Evolutionary conservation across 768 basidiomycete species (phyloP), one percentile per base, ranked within the genome.

Genomic region (Suillus fuscotomentosus): DNA sequence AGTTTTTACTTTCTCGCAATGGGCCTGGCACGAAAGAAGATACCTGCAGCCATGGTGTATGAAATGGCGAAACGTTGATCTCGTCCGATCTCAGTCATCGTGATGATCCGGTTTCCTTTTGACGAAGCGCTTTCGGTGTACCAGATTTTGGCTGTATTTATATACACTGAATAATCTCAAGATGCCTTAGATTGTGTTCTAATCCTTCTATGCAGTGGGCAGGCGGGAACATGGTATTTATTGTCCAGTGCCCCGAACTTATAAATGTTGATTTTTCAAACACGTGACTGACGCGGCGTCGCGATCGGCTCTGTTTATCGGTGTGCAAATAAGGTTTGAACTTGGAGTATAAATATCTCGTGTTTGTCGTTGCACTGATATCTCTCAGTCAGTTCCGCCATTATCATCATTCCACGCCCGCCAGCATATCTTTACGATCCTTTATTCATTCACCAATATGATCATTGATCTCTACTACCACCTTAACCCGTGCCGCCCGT

Each of bases 1-100:
- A 24, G 68, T 27, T 67, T 34, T 72, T 68, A 15, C 78, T 76
- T 69, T 38, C 7, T 14, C 55, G 14, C n/a, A 13, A 22, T 38
- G 7, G 14, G 13, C 8, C 24, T 51, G 8, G 36, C 4, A 7
- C 22, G 36, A 5, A 34, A 36, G 53, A 55, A 38, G n/a, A 38
- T 9, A 9, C 55, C 22, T 22, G 11, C 20, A 56, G 8, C 14
- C 20, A 36, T 34, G 10, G 8, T 27, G 3, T 51, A 9, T 31
- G 51, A 4, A 31, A 34, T 27, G 31, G 51, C 5, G 51, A 17
- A 34, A 31, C 17, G 51, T 53, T 20, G 17, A 3, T 31, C 51
- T 1, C 27, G 27, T 17, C 27, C 15, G 10, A 10, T 31, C 27
- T 53, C 51, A 31, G 27, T 10, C 15, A 53, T 31, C 31, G 31